A percentile compares a stretch with the other conserved stretches of the same genome.
phyloP scores from a whole-genome alignment of 1,284 basidiomycete species.

The Rhodotorula sp. region DNA sequence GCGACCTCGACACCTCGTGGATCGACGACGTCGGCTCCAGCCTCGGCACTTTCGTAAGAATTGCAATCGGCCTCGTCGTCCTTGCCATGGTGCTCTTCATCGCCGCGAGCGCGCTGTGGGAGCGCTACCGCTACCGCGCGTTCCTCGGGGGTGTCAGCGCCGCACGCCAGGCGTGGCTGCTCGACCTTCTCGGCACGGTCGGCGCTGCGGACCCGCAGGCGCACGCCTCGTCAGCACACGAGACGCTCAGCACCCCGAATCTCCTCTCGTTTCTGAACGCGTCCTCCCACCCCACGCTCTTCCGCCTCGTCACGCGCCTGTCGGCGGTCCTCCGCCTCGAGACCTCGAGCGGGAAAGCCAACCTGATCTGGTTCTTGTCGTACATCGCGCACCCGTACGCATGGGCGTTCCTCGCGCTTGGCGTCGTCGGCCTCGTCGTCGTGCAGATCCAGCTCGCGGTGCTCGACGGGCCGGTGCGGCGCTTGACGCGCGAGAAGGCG shows the following conservation, averaged over 20 bases:
- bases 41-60: constrained; percentile 71
- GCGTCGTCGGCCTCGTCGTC: constrained; percentile 84
- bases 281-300: constrained; percentile 61
- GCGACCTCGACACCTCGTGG: constrained; percentile 72
- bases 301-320: constrained; percentile 62
- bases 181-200: constrained; percentile 57
- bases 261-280: constrained; percentile 69
- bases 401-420: constrained; percentile 83
- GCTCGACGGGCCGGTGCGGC: constrained; percentile 43
- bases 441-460: constrained; percentile 79
- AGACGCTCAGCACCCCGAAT: constrained; percentile 70
- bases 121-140: constrained; percentile 50
- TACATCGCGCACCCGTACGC: constrained; percentile 90
- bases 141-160: constrained; percentile 60
- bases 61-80: constrained; percentile 71
- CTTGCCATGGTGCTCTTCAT: constrained; percentile 54
- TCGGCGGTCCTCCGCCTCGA: constrained; percentile 57
- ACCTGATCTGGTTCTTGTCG: constrained; percentile 76
- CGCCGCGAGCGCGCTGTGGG: constrained; percentile 49
- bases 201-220: neutral
- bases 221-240: constrained; percentile 48
- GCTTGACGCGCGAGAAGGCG: constrained; percentile 23
- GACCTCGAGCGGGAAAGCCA: constrained; percentile 57
- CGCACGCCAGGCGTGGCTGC: constrained; percentile 69
- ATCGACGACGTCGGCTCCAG: constrained; percentile 79